Evolutionary conservation across 495 filamentous ascomycete genomes (phyloP).

Genomic region (Hamigera avellanea): DNA sequence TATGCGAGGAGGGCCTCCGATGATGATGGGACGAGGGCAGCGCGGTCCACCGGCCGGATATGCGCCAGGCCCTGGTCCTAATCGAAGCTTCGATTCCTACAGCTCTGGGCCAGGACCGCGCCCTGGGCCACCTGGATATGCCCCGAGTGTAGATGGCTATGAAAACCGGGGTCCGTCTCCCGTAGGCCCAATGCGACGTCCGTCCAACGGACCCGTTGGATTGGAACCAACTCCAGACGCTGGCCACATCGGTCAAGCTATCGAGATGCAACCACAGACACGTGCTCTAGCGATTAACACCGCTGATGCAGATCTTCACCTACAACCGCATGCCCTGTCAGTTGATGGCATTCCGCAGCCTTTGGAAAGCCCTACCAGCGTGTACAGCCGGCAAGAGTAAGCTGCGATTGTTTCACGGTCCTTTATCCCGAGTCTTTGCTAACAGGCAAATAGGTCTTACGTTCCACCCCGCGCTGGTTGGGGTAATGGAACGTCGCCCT

Average conservation of each 20-base stretch:
- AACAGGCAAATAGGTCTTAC: conserved; percentile 38
- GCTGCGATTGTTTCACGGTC: conserved; percentile 16
- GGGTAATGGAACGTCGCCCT: conserved; percentile 14
- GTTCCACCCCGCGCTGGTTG: conserved; percentile 48
- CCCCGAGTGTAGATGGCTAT: conserved; percentile 21
- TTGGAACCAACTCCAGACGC: conserved; percentile 40
- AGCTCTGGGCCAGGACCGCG: conserved; percentile 10
- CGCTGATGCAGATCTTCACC: conserved; percentile 2
- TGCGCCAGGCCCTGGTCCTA: conserved; percentile 15
- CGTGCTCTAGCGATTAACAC: conserved; percentile 3
- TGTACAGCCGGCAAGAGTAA: conserved; percentile 67
- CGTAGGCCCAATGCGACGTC: conserved; percentile 14
- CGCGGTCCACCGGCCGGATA: conserved; percentile 45
- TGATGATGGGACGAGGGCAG: conserved; percentile 39
- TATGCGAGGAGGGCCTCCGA: conserved; percentile 19
- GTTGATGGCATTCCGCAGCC: conserved; percentile 16
- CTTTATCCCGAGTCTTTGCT: conserved; percentile 10
- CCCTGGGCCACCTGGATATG: conserved; percentile 7
- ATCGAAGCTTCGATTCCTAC: conserved; percentile 13
- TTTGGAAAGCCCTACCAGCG: conserved; percentile 47
- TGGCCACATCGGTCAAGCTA: conserved; percentile 53
- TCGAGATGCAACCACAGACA: conserved; percentile 61
- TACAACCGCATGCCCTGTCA: conserved; percentile 37
- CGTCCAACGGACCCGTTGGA: conserved; percentile 48
- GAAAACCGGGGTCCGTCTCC: conserved; percentile 20